phyloP scores from a whole-genome alignment of 345 rosid species.

The Cardamine chenopodiifolia region DNA sequence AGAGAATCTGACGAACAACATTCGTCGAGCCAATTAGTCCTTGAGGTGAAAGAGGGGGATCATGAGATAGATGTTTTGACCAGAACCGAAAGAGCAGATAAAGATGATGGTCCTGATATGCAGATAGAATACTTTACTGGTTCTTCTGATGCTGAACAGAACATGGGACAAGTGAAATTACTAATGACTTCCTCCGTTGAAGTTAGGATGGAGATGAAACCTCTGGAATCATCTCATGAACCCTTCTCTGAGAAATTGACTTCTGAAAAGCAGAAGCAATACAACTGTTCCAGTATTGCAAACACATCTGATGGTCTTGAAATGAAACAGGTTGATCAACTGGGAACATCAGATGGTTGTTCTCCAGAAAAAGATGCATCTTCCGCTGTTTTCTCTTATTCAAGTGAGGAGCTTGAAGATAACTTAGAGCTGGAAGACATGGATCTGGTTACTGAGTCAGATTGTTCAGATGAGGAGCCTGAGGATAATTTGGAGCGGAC shows the following conservation, averaged over 20 bases:
- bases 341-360: conserved; percentile 28
- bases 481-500: conserved; percentile 40
- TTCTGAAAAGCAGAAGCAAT: conserved; percentile 30
- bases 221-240: conserved; percentile 30
- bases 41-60: conserved; percentile 37
- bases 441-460: conserved; percentile 44
- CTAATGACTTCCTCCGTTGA: conserved; percentile 35
- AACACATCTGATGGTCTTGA: conserved; percentile 28
- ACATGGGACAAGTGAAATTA: conserved; percentile 32
- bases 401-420: conserved; percentile 30
- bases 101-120: conserved; percentile 32
- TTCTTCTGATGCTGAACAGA: conserved; percentile 26
- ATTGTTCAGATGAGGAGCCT: conserved; percentile 37
- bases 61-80: conserved; percentile 36
- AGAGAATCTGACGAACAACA: conserved; percentile 44
- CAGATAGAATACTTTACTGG: conserved; percentile 27
- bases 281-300: conserved; percentile 23
- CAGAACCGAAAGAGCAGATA: conserved; percentile 30
- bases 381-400: conserved; percentile 20
- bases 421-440: conserved; percentile 39
- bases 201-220: conserved; percentile 37
- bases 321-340: conserved; percentile 38
- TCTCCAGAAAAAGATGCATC: conserved; percentile 35
- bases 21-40: conserved; percentile 28
- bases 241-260: conserved; percentile 22